Evolutionary conservation across 305 asterid genomes (phyloP).

Genomic region (Solanum hybrid): DNA sequence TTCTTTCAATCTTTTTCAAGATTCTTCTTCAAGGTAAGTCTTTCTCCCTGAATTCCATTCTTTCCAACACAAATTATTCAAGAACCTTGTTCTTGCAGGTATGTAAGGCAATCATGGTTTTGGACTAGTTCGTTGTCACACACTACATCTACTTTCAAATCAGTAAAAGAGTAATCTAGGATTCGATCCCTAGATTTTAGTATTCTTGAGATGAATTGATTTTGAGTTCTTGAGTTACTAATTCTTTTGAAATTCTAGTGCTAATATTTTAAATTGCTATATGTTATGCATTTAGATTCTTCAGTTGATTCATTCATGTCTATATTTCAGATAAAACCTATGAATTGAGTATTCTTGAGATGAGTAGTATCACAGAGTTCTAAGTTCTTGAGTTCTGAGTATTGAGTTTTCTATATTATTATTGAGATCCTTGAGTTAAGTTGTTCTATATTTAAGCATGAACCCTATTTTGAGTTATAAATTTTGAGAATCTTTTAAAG

Average conservation of each 20-base stretch:
- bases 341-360: background rate
- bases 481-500: too few species aligned
- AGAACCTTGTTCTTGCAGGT: background rate
- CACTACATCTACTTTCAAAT: background rate
- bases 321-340: too few species aligned
- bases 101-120: background rate
- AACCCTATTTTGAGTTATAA: background rate
- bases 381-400: background rate
- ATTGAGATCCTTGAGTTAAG: background rate
- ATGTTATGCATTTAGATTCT: background rate
- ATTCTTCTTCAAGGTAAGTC: background rate
- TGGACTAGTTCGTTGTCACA: background rate
- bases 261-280: too few species aligned
- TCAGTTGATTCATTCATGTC: background rate
- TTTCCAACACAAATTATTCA: background rate
- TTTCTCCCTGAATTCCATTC: background rate
- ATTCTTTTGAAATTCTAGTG: too few species aligned
- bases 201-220: background rate
- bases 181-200: background rate
- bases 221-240: background rate
- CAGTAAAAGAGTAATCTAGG: background rate
- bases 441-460: background rate
- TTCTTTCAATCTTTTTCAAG: background rate
- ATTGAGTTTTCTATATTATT: too few species aligned
- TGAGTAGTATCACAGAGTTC: background rate